A percentile compares a stretch with the other conserved stretches of the same genome.
phyloP scores from a whole-genome alignment of 805 yeast species.

The Saccharomycopsis sp. region DNA sequence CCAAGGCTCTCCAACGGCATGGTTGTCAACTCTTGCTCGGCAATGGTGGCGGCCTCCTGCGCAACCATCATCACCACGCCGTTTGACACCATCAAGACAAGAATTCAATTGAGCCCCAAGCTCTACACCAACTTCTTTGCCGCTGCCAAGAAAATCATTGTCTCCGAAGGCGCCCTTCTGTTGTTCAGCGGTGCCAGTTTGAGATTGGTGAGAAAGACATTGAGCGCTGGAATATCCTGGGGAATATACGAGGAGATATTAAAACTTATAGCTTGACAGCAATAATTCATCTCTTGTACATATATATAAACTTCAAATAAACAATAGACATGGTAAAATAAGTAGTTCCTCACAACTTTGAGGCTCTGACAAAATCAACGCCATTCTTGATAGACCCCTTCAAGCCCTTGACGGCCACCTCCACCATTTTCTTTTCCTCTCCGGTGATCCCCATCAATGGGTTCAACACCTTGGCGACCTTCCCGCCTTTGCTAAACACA shows the following conservation, averaged over 20 bases:
- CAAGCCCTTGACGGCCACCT: conserved; percentile 46
- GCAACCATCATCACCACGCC: conserved; percentile 90
- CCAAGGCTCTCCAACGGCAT: conserved; percentile 33
- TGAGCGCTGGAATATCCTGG: conserved; percentile 96
- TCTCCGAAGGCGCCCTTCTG: conserved; percentile 40
- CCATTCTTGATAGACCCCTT: conserved; percentile 52
- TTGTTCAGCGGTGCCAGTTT: conserved; percentile 80
- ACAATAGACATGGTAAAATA: too few relatives aligned
- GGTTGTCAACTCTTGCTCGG: conserved; percentile 63
- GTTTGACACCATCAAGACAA: conserved; percentile 86
- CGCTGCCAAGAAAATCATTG: conserved; percentile 32
- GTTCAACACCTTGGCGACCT: conserved; percentile 42
- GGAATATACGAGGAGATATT: conserved; percentile 89
- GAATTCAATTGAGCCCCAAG: conserved; percentile 67
- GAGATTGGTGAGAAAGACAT: conserved; percentile 74
- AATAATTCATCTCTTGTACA: too few relatives aligned
- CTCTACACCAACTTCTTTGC: conserved; percentile 34
- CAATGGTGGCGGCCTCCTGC: conserved; percentile 63
- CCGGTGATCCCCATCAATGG: conserved; percentile 37
- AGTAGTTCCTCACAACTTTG: conserved; percentile 10
- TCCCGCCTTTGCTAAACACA: conserved; percentile 42
- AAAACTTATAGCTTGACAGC: too few relatives aligned
- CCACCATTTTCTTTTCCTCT: conserved; percentile 44
- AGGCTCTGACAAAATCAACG: conserved; percentile 32
- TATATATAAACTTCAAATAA: too few relatives aligned